Conservation (phyloP, 306 rosid species). For the Vachellia collinsii region DNA sequence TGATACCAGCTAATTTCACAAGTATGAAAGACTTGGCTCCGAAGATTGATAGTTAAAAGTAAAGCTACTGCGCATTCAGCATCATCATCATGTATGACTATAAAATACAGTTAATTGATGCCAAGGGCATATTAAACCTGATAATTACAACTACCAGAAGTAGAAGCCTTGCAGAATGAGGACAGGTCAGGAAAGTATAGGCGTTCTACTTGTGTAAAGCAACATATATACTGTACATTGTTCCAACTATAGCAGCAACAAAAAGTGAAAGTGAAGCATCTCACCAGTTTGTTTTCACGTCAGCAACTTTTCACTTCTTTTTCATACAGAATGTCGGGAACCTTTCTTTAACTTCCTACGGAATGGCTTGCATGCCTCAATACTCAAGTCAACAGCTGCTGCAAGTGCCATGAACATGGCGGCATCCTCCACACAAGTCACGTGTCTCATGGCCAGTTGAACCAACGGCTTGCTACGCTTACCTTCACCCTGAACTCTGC, state of each 20-base stretch:
- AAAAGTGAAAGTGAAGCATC: constrained; percentile 24
- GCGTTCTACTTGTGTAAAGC: constrained; percentile 29
- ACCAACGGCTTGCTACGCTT: constrained; percentile 76
- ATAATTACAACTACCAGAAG: constrained; percentile 1
- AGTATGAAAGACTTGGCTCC: background rate
- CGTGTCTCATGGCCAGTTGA: constrained; percentile 85
- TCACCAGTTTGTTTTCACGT: constrained; percentile 9
- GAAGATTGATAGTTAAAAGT: background rate
- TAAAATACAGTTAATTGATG: background rate
- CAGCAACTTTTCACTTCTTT: constrained; percentile 24
- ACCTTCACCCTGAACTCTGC: constrained; percentile 93
- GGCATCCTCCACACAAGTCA: constrained; percentile 88
- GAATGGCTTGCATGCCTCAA: constrained; percentile 83
- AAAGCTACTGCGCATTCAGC: background rate
- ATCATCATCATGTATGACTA: background rate
- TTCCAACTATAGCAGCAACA: constrained; percentile 46
- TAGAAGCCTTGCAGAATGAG: constrained; percentile 1
- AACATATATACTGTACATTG: constrained; percentile 61
- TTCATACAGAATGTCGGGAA: constrained; percentile 55
- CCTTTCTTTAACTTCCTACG: constrained; percentile 67
- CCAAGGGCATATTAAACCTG: background rate
- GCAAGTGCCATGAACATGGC: constrained; percentile 98
- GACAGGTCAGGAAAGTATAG: constrained; percentile 22
- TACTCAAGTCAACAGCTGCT: constrained; percentile 86
- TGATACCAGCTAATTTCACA: background rate